These are phyloP conservation scores for Jackrogersella multiformis DNA, from an alignment of 495 filamentous ascomycete genomes.

Conservation along the genomic window DNA sequence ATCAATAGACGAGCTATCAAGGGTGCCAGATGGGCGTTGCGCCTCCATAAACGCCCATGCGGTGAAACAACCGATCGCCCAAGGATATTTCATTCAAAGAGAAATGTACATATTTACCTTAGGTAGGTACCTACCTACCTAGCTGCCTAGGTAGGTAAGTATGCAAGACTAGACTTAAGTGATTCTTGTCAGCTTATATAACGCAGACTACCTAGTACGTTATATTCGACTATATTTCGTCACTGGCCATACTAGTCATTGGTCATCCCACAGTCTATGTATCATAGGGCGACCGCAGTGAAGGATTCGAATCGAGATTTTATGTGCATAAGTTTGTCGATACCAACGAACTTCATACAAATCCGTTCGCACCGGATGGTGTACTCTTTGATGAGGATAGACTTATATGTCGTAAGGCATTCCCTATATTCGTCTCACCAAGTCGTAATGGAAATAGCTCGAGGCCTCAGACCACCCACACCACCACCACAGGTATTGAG, in stretches of 20 bases:
- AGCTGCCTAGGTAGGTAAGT: too few species aligned
- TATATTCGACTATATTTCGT: conserved; percentile 4
- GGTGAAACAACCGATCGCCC: conserved; percentile 25
- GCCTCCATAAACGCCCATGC: conserved; percentile 31
- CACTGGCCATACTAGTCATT: not conserved
- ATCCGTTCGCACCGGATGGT: conserved; percentile 29
- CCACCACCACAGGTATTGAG: conserved; percentile 21
- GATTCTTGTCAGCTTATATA: too few species aligned
- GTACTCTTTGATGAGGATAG: conserved; percentile 28
- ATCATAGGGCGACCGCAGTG: conserved; percentile 5
- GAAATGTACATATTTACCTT: too few species aligned
- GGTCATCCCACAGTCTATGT: conserved; percentile 4
- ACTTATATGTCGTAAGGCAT: conserved; percentile 17
- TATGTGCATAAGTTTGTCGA: conserved; percentile 7
- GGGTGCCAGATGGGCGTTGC: conserved; percentile 25
- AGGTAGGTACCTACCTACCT: too few species aligned
- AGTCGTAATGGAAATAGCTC: conserved; percentile 30
- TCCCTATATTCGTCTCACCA: conserved; percentile 34
- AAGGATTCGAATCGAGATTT: conserved; percentile 35
- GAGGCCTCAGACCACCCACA: conserved; percentile 37
- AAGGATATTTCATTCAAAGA: conserved; percentile 2
- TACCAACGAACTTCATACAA: conserved; percentile 6
- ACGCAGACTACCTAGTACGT: too few species aligned
- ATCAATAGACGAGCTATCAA: conserved; percentile 9
- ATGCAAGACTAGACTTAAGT: too few species aligned